Evolutionary conservation across 139 green algal species (phyloP).

Genomic region (Chlorella ohadii): DNA sequence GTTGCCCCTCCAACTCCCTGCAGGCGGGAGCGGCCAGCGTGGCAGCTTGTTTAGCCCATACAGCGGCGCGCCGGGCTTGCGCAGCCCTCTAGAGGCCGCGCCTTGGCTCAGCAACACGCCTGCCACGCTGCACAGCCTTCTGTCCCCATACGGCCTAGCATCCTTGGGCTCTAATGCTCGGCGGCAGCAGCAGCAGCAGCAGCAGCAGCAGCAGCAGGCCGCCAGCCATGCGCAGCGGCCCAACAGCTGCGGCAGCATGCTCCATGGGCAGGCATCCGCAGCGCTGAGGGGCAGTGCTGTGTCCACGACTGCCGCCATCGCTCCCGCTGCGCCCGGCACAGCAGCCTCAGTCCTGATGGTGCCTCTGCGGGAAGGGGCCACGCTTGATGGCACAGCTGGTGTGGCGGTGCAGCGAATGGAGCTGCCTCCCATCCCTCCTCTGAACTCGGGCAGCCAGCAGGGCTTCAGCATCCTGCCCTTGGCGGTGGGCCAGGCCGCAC

Average conservation of each 20-base stretch:
- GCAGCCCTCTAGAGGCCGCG: background rate
- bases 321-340: background rate
- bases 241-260: background rate
- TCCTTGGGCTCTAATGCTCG: background rate
- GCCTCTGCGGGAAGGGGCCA: background rate
- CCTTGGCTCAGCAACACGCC: background rate
- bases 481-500: too few relatives aligned
- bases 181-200: background rate
- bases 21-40: background rate
- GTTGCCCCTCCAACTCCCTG: background rate
- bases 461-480: too few relatives aligned
- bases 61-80: background rate
- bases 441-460: background rate
- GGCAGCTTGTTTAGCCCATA: constrained; percentile 12
- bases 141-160: background rate
- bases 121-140: background rate
- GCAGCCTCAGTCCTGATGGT: background rate
- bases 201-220: background rate
- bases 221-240: background rate
- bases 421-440: background rate
- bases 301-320: background rate
- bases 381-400: background rate
- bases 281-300: background rate
- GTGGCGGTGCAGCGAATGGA: background rate
- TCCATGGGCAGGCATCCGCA: background rate